Evolutionary conservation across 257 asterid genomes (phyloP), one percentile per base, ranked within the genome.

Genomic region (Primulina eburnea): DNA sequence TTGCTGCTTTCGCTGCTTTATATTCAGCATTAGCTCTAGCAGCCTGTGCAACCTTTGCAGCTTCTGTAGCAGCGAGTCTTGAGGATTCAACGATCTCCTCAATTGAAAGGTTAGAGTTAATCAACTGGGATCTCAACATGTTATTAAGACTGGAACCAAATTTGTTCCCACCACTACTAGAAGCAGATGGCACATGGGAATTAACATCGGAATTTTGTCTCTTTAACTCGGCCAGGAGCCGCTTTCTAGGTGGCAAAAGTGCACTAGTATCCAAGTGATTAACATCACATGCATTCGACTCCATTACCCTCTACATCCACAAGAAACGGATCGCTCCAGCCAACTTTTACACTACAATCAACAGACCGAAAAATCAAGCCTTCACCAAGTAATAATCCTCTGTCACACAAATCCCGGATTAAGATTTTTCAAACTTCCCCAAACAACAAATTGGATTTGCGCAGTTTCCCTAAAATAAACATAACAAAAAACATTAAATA

Each of bases 241-340:
- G 86, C 80, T 92, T 92, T 56, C 98, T 84, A 63, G 98, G 98
- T 28, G 98, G 98, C 82, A 92, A 82, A 80, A 85, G 97, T 53
- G 95, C 89, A 85, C 90, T 96, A 38, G 88, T 80, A 71, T 88
- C 90, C 84, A 83, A 86, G 83, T 88, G 84, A 84, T 87, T 84
- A 65, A 72, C 75, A 67, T 83, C 88, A 77, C 89, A 86, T 20
- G 78, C 67, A 78, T 86, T 87, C 40, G 80, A 68, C 60, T 92
- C 95, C 96, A 89, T 92, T 61, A 70, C 77, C 81, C 68, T 81
- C 84, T 79, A 85, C 83, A 83, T 80, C 81, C 70, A 81, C 77
- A 65, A 75, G 78, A 76, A 78, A 73, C 64, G 50, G 65, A 75
- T 73, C 70, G 53, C 77, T 65, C 43, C 8, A 30, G 70, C 67